Conservation (phyloP, 257 asterid genomes). For the Fraxinus cuspidata region DNA sequence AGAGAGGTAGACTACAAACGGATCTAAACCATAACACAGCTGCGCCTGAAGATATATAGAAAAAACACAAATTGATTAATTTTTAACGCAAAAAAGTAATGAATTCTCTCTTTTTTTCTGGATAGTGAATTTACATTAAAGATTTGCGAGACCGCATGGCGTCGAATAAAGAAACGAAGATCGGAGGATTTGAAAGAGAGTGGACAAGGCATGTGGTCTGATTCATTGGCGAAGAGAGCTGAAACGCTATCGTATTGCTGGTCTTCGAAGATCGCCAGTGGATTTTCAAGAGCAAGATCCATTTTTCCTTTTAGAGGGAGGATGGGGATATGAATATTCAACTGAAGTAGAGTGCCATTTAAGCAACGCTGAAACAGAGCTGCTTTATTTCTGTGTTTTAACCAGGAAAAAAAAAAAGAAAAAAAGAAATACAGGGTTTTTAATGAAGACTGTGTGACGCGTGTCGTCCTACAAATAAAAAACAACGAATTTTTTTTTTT, state of each 20-base stretch:
- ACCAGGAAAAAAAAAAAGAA: background rate
- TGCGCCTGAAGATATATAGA: slow-evolving; percentile 34
- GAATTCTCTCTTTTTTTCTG: background rate
- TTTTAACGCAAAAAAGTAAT: background rate
- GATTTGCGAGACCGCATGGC: slow-evolving; percentile 43
- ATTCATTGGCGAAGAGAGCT: slow-evolving; percentile 54
- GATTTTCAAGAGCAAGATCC: slow-evolving; percentile 55
- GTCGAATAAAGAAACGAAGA: slow-evolving; percentile 45
- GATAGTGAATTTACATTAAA: slow-evolving; percentile 36
- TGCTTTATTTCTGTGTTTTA: background rate
- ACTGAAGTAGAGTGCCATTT: slow-evolving; percentile 18
- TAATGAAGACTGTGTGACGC: background rate
- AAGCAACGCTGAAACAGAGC: background rate
- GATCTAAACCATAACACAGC: slow-evolving; percentile 37
- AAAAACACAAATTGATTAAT: background rate
- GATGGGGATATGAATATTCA: background rate
- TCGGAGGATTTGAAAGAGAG: slow-evolving; percentile 33
- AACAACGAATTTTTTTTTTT: background rate
- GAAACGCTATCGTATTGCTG: slow-evolving; percentile 38
- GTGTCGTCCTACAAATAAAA: background rate
- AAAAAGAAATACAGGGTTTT: background rate
- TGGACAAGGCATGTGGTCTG: slow-evolving; percentile 52
- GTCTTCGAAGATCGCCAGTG: slow-evolving; percentile 37
- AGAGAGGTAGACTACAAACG: slow-evolving; percentile 53
- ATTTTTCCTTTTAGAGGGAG: slow-evolving; percentile 16